phyloP scores from a whole-genome alignment of 2,329 filamentous ascomycete genomes.

The Rhynchosporium agropyri region DNA sequence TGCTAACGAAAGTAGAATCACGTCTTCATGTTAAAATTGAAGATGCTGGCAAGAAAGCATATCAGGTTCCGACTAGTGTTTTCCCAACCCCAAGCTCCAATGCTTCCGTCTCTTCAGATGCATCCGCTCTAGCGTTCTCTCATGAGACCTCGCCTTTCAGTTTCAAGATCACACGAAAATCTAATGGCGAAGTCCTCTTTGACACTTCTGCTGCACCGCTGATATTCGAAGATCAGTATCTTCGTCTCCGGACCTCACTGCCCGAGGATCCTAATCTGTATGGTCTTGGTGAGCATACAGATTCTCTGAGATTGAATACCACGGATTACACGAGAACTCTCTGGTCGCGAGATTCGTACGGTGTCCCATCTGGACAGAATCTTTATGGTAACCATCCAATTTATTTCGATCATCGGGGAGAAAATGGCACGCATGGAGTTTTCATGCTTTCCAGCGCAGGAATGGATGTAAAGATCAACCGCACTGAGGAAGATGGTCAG shows the following conservation, averaged over 20 bases:
- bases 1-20: background rate
- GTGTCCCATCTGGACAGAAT: constrained; percentile 57
- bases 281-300: constrained; percentile 66
- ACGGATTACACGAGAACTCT: constrained; percentile 64
- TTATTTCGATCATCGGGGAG: constrained; percentile 62
- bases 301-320: constrained; percentile 59
- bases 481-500: constrained; percentile 54
- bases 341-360: constrained; percentile 63
- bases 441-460: constrained; percentile 73
- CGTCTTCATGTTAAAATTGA: constrained; percentile 67
- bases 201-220: constrained; percentile 59
- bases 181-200: constrained; percentile 57
- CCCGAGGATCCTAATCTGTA: constrained; percentile 63
- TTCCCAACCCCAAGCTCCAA: constrained; percentile 7
- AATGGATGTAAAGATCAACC: constrained; percentile 77
- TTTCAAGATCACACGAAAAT: constrained; percentile 57
- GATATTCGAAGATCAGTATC: constrained; percentile 66
- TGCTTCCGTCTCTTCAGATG: background rate
- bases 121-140: background rate
- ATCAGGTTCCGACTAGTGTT: constrained; percentile 43
- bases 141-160: constrained; percentile 57
- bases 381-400: constrained; percentile 66
- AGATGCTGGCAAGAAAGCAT: constrained; percentile 59
- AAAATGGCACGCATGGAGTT: constrained; percentile 60
- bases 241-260: constrained; percentile 62